Conservation (phyloP, 495 filamentous ascomycete species). For the Podospora appendiculata region DNA sequence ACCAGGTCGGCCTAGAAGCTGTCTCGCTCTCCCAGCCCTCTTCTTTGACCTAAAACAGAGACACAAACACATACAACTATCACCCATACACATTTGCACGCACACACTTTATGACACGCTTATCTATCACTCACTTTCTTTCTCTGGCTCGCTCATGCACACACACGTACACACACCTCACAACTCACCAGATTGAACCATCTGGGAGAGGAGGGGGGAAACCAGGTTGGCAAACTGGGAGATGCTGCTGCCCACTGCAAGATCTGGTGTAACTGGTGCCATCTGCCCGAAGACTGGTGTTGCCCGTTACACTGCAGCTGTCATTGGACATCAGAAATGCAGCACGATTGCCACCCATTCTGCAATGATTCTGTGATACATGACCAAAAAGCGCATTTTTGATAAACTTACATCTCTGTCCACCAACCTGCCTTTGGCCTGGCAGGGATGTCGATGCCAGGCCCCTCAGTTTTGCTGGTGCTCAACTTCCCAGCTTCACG, state of each 20-base stretch:
- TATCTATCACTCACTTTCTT: not conserved
- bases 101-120: not conserved
- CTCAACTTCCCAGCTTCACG: not conserved
- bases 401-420: not conserved
- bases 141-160: not conserved
- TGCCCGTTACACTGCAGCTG: slow-evolving; percentile 6
- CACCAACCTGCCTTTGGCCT: not conserved
- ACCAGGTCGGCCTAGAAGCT: no score
- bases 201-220: no score
- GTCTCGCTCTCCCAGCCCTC: no score
- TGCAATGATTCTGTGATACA: not conserved
- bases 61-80: no score
- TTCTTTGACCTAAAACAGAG: no score
- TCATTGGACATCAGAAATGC: not conserved
- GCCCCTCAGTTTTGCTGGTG: not conserved
- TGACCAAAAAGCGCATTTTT: not conserved
- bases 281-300: not conserved
- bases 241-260: not conserved
- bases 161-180: not conserved
- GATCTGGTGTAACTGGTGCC: slow-evolving; percentile 12
- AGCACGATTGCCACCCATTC: not conserved
- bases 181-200: no score
- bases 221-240: not conserved
- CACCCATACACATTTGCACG: not conserved
- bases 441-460: not conserved